A percentile compares a stretch with the other conserved stretches of the same genome.
Evolutionary conservation across 352 stramenopile genomes (phyloP).

Genomic region (Globisporangium yorkense): DNA sequence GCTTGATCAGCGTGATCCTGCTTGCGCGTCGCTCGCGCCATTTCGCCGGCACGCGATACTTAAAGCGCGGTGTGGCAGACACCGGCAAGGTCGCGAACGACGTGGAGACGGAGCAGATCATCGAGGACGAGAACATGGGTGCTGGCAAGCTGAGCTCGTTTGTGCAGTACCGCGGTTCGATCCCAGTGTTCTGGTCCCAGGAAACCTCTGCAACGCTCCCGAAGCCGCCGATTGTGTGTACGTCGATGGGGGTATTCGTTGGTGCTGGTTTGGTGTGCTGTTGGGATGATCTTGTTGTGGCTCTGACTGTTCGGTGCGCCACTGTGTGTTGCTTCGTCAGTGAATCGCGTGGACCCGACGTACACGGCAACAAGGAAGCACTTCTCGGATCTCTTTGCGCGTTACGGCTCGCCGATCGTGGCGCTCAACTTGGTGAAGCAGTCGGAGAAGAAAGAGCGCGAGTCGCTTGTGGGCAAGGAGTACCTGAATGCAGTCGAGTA

Average conservation of each 20-base stretch:
- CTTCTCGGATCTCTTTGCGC: conserved; percentile 92
- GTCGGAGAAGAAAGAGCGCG: conserved; percentile 94
- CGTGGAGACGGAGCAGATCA: conserved; percentile 98
- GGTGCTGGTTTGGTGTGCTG: background rate
- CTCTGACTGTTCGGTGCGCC: background rate
- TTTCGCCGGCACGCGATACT: conserved; percentile 98
- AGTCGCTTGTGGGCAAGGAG: conserved; percentile 97
- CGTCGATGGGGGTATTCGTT: conserved; percentile 3
- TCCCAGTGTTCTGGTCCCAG: conserved; percentile 99
- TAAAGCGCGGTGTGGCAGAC: conserved; percentile 96
- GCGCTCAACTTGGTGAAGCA: conserved; percentile 99
- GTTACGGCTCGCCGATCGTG: conserved; percentile 96
- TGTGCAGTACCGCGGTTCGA: conserved; percentile 97
- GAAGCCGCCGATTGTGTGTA: conserved; percentile 95
- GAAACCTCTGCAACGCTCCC: conserved; percentile 96
- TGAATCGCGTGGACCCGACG: conserved; percentile 96
- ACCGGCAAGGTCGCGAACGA: conserved; percentile 99
- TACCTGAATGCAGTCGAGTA: conserved; percentile 97
- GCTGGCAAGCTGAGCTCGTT: conserved; percentile 94
- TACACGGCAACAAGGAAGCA: conserved; percentile 94
- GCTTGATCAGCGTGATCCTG: conserved; percentile 94
- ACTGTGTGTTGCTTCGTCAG: conserved; percentile 15
- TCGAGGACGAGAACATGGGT: conserved; percentile 86
- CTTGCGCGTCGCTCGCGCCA: conserved; percentile 95
- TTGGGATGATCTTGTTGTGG: background rate